phyloP scores from a whole-genome alignment of 805 yeast species.

The Kluyveromyces siamensis region DNA sequence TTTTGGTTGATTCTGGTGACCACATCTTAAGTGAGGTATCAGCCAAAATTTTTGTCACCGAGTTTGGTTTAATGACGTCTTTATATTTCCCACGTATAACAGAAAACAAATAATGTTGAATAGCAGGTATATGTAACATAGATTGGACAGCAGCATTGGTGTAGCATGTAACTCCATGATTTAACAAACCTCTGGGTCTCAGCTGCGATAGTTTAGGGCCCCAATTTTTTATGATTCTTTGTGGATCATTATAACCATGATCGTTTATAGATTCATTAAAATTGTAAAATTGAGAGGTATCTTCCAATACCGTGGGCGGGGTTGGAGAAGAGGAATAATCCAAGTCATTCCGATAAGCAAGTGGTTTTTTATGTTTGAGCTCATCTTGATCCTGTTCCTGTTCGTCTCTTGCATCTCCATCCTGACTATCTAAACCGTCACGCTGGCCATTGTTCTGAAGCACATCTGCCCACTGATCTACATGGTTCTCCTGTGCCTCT shows the following conservation, averaged over 20 bases:
- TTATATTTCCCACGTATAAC: slow-evolving; percentile 47
- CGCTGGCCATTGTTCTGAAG: not conserved
- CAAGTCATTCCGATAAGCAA: not conserved
- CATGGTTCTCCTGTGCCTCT: slow-evolving; percentile 22
- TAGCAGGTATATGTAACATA: slow-evolving; percentile 81
- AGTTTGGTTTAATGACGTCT: slow-evolving; percentile 37
- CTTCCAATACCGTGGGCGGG: slow-evolving; percentile 27
- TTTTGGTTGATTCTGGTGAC: slow-evolving; percentile 38
- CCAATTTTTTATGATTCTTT: slow-evolving; percentile 66
- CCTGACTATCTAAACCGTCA: not conserved
- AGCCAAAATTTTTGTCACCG: slow-evolving; percentile 60
- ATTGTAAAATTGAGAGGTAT: slow-evolving; percentile 49
- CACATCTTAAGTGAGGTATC: slow-evolving; percentile 64
- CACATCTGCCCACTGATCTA: slow-evolving; percentile 12
- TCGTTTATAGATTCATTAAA: slow-evolving; percentile 51
- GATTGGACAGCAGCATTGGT: slow-evolving; percentile 94
- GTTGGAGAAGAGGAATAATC: slow-evolving; percentile 4
- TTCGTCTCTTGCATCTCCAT: slow-evolving; percentile 16
- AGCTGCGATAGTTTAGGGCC: slow-evolving; percentile 34
- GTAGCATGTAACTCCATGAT: slow-evolving; percentile 94
- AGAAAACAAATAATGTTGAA: slow-evolving; percentile 72
- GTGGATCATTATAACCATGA: slow-evolving; percentile 52
- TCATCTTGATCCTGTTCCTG: slow-evolving; percentile 23
- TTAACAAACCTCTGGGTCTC: slow-evolving; percentile 64
- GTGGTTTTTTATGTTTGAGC: slow-evolving; percentile 21